These are phyloP conservation scores for Penicillium bovifimosum DNA, from an alignment of 495 filamentous ascomycete genomes.

Conservation along the genomic window DNA sequence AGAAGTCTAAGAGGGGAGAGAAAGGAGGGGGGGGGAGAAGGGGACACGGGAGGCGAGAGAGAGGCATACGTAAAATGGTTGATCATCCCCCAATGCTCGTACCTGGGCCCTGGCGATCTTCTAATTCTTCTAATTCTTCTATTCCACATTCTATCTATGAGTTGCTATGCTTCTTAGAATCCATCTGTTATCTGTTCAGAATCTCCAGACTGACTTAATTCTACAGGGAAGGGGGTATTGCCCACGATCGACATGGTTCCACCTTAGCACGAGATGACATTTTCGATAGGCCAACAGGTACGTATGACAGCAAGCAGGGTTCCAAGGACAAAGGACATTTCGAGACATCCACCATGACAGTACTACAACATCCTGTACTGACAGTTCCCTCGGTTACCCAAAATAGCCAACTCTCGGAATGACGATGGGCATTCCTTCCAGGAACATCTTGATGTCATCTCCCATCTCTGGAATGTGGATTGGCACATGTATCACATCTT, in stretches of 20 bases:
- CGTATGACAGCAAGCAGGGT: not conserved
- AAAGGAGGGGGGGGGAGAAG: constrained; percentile 1
- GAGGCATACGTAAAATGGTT: constrained; percentile 5
- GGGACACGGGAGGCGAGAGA: constrained; percentile 13
- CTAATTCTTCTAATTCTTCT: not conserved
- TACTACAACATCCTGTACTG: not conserved
- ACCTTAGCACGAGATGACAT: constrained; percentile 6
- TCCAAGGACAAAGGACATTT: not conserved
- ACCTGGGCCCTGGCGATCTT: constrained; percentile 2
- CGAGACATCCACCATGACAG: not conserved
- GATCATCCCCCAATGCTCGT: not conserved
- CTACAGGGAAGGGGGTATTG: constrained; percentile 7
- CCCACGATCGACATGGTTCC: constrained; percentile 15
- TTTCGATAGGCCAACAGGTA: not conserved
- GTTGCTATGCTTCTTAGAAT: no score
- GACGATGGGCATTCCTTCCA: constrained; percentile 16
- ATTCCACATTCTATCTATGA: not conserved
- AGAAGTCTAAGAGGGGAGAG: not conserved
- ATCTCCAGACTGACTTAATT: constrained; percentile 8
- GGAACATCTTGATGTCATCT: not conserved
- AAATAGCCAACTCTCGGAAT: constrained; percentile 12
- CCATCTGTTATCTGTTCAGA: not conserved
- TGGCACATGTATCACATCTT: not conserved
- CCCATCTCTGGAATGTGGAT: not conserved
- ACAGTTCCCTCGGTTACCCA: not conserved